A percentile compares a stretch with the other conserved stretches of the same genome.
phyloP scores from a whole-genome alignment of 352 stramenopile genomes.

The Globisporangium emineosum region DNA sequence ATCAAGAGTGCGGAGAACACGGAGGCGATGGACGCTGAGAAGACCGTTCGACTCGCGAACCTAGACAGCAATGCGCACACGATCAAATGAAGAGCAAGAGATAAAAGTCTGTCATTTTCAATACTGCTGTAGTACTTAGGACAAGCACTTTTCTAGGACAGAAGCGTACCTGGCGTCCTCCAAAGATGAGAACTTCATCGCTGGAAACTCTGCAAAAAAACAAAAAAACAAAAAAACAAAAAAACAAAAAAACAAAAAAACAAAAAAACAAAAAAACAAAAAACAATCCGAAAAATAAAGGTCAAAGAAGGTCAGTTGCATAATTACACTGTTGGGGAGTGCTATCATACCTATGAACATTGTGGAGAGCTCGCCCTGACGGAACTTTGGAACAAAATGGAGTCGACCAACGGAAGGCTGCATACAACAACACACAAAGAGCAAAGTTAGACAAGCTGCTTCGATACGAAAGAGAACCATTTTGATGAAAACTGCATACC shows the following conservation, averaged over 20 bases:
- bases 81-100: neutral
- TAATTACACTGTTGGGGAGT: neutral
- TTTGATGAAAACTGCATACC: conserved; percentile 12
- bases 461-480: neutral
- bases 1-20: neutral
- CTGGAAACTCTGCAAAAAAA: conserved; percentile 28
- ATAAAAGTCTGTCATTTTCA: neutral
- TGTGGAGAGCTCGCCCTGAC: conserved; percentile 51
- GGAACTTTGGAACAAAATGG: conserved; percentile 24
- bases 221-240: too few relatives aligned
- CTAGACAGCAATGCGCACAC: conserved; percentile 20
- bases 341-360: conserved; percentile 36
- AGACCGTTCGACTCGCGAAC: conserved; percentile 66
- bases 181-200: conserved; percentile 55
- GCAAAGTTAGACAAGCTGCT: neutral
- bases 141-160: neutral
- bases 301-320: neutral
- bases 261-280: neutral
- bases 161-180: conserved; percentile 51
- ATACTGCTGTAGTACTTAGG: too few relatives aligned
- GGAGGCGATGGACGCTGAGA: conserved; percentile 42
- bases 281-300: neutral
- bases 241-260: neutral
- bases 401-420: conserved; percentile 58
- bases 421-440: too few relatives aligned